Base-by-base conservation (phyloP, 2,329 filamentous ascomycete genomes). In the Aspergillus ibericus region DNA sequence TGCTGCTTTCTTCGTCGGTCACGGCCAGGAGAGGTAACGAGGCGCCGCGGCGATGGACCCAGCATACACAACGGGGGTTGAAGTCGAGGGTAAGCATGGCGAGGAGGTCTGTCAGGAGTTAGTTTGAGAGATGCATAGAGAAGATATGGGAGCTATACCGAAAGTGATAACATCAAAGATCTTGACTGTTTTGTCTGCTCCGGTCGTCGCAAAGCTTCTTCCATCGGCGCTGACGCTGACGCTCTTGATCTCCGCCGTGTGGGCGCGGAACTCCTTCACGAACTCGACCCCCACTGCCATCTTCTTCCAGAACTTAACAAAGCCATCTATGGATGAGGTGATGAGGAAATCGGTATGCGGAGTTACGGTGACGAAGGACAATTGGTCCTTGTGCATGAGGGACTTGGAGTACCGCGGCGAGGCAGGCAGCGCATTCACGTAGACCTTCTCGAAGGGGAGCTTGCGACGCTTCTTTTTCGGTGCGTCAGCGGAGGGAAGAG, bases 281-380 rank as follows among this genome's bases (percentile, higher is more conserved):
- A 99, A 99, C 78, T 99, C 96, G 59, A 99, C 90, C 0, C 91
- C 91, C 34, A 91, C 88, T 1, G 86, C 88, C 63, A 90, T 85
- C 79, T 99, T 99, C 80, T 99, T 99, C 95, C 95, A 99, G 75
- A 99, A 99, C 76, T 99, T 99, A 67, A 98, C 93, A 0, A 93
- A 89, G n/a, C 96, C 96, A 72, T 99, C 95, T 44, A 91, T 80
- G 0, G 95, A 98, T 61, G 90, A 91, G 1, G 95, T 99, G 62
- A 99, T 95, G 36, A 99, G 82, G 72, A 99, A 99, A 67, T 98
- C 95, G 59, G 93, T 97, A 59, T 89, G 81, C 0, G 93, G 93
- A 1, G 96, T 96, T 74, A 96, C 88, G 12, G 88, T 96, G 63
- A 91, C 85, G 70, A 93, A 98, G 58, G 89, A 85, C 51, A 99